These are phyloP conservation scores for Geoglossum cookeanum DNA, from an alignment of 2,329 filamentous ascomycete species.

Conservation along the genomic window DNA sequence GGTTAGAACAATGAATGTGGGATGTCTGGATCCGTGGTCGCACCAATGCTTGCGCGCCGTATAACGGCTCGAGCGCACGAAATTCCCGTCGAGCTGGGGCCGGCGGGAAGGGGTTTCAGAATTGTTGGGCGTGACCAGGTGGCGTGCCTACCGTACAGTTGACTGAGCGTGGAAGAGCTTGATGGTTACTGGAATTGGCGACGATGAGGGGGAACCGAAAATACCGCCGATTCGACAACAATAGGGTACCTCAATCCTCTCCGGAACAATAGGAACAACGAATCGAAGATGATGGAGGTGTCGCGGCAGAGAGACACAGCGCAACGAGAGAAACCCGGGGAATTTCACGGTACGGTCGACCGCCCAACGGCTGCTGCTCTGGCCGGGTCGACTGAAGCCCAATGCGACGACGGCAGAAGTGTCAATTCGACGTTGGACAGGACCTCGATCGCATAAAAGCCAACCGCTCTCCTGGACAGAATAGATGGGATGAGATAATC, in stretches of 20 bases:
- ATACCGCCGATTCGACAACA: neutral
- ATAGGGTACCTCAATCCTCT: neutral
- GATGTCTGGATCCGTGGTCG: neutral
- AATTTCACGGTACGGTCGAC: neutral
- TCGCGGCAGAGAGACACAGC: neutral
- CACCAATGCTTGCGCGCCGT: neutral
- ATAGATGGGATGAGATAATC: slow-evolving; percentile 1
- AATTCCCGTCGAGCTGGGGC: neutral
- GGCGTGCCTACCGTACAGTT: neutral
- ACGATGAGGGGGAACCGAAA: neutral
- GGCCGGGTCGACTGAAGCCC: neutral
- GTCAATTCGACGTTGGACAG: neutral
- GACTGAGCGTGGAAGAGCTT: neutral
- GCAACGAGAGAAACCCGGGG: neutral
- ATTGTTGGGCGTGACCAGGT: neutral
- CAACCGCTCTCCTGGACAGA: neutral
- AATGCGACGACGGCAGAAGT: neutral
- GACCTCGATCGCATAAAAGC: neutral
- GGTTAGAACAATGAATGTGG: neutral
- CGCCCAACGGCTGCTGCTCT: neutral
- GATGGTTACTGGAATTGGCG: neutral
- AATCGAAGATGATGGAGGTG: neutral
- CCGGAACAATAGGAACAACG: neutral
- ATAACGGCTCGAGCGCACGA: neutral
- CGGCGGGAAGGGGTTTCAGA: neutral